phyloP scores from a whole-genome alignment of 2,329 filamentous ascomycete genomes.

The Penicillium sp. region DNA sequence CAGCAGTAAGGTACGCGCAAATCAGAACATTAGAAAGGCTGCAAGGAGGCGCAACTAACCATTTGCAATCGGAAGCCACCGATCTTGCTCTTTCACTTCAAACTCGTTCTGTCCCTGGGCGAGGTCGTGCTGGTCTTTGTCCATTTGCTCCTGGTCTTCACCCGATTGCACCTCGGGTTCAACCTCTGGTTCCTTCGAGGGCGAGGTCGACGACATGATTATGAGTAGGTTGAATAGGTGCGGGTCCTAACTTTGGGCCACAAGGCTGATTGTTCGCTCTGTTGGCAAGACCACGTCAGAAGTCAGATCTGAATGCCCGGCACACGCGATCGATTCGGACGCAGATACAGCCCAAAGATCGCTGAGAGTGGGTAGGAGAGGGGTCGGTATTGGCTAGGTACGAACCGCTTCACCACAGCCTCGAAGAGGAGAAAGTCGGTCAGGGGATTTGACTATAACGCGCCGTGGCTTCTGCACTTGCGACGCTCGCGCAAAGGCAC shows the following conservation, averaged over 20 bases:
- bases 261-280: constrained; percentile 36
- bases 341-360: constrained; percentile 27
- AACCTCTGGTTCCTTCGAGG: constrained; percentile 82
- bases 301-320: constrained; percentile 40
- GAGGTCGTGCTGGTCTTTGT: constrained; percentile 63
- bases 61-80: constrained; percentile 99
- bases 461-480: constrained; percentile 27
- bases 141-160: constrained; percentile 88
- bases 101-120: constrained; percentile 80
- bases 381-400: constrained; percentile 36
- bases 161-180: constrained; percentile 92
- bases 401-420: constrained; percentile 39
- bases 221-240: constrained; percentile 54
- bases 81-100: constrained; percentile 98
- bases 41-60: constrained; percentile 67
- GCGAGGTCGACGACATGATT: constrained; percentile 92
- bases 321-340: constrained; percentile 28
- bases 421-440: constrained; percentile 27
- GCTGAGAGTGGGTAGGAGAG: constrained; percentile 23
- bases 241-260: constrained; percentile 37
- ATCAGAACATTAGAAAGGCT: constrained; percentile 45
- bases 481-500: constrained; percentile 27
- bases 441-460: constrained; percentile 32
- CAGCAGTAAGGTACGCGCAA: constrained; percentile 50
- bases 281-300: constrained; percentile 50